Evolutionary conservation across 176 grass and related monocot species (phyloP), one percentile per base, ranked within the genome.

Genomic region (Dactylis glomerata): DNA sequence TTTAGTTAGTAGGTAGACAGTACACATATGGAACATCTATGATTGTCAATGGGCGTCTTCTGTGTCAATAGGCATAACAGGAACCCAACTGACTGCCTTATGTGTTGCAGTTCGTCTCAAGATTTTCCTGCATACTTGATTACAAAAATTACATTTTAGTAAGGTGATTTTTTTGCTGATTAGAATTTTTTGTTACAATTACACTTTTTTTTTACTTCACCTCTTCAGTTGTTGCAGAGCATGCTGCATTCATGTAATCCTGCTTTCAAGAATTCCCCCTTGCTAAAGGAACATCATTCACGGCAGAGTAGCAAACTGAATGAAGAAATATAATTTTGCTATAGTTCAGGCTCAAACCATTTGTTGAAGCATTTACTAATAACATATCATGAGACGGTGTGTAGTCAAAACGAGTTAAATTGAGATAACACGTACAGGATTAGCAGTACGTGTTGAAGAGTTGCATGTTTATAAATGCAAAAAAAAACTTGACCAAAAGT

Each of bases 201-300:
- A 65, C 13, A 34, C n/a, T 30, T 84, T 40, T 19, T 26, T 24
- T 75, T 51, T 23, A 84, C 36, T 86, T 83, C 68, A 95, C 96
- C 96, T 95, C 85, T 82, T 91, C 89, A 37, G 87, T 90, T 82
- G 61, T 72, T 81, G 62, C 88, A 75, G 46, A 83, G 89, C 86
- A 95, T 92, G 93, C 75, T 95, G 91, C 34, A 98, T 65, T 98
- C 93, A 23, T 90, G 87, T 81, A 98, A 89, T 26, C 91, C 91
- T 32, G 91, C 83, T 78, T 95, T 98, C 40, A 98, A 69, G 71
- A 92, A 98, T 75, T 98, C 93, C 0, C 92, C 93, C 54, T 93
- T 98, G 84, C 93, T 98, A 86, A 91, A 93, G 73, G 96, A 98
- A 68, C 96, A 98, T 73, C 93, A 98, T 90, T 98, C 96, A 62